Conservation (phyloP, 2,329 filamentous ascomycete genomes). For the Fusarium sp. region DNA sequence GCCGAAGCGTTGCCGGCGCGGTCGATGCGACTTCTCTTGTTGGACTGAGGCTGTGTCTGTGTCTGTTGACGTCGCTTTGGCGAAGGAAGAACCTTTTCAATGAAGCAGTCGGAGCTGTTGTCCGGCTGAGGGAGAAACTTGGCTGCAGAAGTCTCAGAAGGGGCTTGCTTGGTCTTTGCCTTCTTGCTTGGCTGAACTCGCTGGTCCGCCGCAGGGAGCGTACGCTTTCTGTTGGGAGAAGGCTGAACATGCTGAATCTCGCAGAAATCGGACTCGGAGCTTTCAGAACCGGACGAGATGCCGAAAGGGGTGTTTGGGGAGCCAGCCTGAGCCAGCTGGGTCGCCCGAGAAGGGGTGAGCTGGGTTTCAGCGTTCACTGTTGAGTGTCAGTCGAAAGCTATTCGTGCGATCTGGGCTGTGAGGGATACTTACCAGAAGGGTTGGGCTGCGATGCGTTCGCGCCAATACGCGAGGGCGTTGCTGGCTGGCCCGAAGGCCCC, state of each 20-base stretch:
- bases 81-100: slow-evolving; percentile 29
- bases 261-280: slow-evolving; percentile 30
- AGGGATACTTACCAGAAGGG: not conserved
- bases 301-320: slow-evolving; percentile 35
- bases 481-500: not conserved
- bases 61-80: slow-evolving; percentile 16
- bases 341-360: slow-evolving; percentile 2
- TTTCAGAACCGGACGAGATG: slow-evolving; percentile 32
- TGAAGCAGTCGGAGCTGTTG: slow-evolving; percentile 33
- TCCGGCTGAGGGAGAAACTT: not conserved
- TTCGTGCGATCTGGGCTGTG: not conserved
- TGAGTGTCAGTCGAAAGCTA: not conserved
- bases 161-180: not conserved
- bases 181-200: slow-evolving; percentile 21
- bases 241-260: slow-evolving; percentile 22
- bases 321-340: slow-evolving; percentile 10
- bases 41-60: not conserved
- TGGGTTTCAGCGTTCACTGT: not conserved
- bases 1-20: not conserved
- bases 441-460: not conserved
- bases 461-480: not conserved
- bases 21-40: slow-evolving; percentile 29
- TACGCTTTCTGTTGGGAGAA: slow-evolving; percentile 26
- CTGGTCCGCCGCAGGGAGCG: slow-evolving; percentile 2
- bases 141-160: not conserved